A percentile compares a stretch with the other conserved stretches of the same genome.
These are phyloP conservation scores for Macadamia integrifolia DNA, from an alignment of 164 flowering plant genomes.

Conservation along the genomic window DNA sequence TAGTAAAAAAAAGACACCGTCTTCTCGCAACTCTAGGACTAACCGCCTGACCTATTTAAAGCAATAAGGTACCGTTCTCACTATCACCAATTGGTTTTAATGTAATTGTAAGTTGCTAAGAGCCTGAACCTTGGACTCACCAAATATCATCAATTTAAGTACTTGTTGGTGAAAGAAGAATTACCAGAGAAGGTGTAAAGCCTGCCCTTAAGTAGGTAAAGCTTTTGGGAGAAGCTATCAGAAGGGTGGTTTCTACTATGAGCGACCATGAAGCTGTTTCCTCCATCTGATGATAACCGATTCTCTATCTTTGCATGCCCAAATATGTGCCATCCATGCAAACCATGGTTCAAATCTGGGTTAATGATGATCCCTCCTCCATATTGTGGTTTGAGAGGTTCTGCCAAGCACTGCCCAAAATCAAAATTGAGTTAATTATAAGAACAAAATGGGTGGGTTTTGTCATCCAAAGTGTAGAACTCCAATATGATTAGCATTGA, in stretches of 20 bases:
- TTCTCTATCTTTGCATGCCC: slow-evolving; percentile 43
- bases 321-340: slow-evolving; percentile 49
- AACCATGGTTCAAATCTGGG: slow-evolving; percentile 54
- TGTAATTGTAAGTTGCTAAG: no score
- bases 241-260: slow-evolving; percentile 31
- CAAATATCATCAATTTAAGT: no score
- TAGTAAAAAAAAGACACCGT: background rate
- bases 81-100: no score
- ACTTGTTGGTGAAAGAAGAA: no score
- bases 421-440: no score
- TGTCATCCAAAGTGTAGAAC: no score
- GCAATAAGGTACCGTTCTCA: no score
- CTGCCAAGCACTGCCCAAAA: slow-evolving; percentile 71
- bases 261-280: slow-evolving; percentile 60
- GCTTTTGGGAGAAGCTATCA: slow-evolving; percentile 54
- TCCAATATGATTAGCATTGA: no score
- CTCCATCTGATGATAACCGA: slow-evolving; percentile 22
- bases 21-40: no score
- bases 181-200: slow-evolving; percentile 78
- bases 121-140: no score
- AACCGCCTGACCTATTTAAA: no score
- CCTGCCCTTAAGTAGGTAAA: slow-evolving; percentile 33
- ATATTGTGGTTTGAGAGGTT: slow-evolving; percentile 60
- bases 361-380: slow-evolving; percentile 76
- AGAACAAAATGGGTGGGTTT: background rate